Evolutionary conservation across 768 basidiomycete genomes (phyloP).

Genomic region (Hortiboletus campestris): DNA sequence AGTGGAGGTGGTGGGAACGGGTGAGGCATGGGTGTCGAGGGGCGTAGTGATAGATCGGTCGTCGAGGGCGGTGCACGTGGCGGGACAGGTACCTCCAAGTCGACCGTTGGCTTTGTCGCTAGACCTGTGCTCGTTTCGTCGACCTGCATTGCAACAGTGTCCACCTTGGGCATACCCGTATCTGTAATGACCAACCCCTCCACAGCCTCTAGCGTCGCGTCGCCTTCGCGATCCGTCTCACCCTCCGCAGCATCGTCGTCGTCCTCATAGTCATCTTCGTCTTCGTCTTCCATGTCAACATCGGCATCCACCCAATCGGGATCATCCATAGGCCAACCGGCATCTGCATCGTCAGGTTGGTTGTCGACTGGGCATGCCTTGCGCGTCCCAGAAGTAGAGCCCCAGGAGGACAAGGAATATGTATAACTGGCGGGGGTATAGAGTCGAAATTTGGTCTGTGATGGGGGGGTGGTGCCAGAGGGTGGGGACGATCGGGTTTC

Average conservation of each 20-base stretch:
- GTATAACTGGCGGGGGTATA: slow-evolving; percentile 36
- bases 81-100: not conserved
- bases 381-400: slow-evolving; percentile 6
- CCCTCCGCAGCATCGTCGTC: slow-evolving; percentile 23
- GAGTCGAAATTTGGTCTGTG: slow-evolving; percentile 29
- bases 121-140: not conserved
- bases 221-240: slow-evolving; percentile 13
- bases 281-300: slow-evolving; percentile 33
- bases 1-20: slow-evolving; percentile 4
- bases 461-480: not conserved
- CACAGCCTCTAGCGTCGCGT: slow-evolving; percentile 16
- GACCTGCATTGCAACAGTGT: slow-evolving; percentile 4
- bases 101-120: not conserved
- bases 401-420: slow-evolving; percentile 25
- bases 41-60: not conserved
- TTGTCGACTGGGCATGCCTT: slow-evolving; percentile 15
- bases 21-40: slow-evolving; percentile 3
- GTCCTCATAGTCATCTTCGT: slow-evolving; percentile 32
- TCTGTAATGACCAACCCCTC: slow-evolving; percentile 12
- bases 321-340: slow-evolving; percentile 22
- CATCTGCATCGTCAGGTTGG: slow-evolving; percentile 20
- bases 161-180: not conserved
- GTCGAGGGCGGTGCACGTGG: not conserved
- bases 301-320: slow-evolving; percentile 27
- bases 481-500: not conserved